Evolutionary conservation across 1,139 yeast species (phyloP).

Genomic region (Geotrichum carabidarum): DNA sequence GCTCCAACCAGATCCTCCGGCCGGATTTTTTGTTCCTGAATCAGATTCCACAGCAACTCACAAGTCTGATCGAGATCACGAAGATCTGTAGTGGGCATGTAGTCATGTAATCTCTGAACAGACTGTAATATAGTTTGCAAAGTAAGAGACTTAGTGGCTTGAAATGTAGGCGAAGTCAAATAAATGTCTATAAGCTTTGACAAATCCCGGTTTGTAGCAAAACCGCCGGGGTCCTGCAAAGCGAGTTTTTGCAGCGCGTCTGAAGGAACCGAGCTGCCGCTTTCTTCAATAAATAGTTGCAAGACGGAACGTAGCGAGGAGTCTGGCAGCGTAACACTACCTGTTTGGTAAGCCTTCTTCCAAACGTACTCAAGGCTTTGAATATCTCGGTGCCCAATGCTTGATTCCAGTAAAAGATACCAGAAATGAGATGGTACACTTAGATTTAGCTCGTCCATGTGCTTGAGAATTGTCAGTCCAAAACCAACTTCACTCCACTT

Average conservation of each 20-base stretch:
- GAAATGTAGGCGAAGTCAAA: neutral
- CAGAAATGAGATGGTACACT: conserved; percentile 8
- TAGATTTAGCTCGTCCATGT: conserved; percentile 1
- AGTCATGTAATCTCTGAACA: neutral
- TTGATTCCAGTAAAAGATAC: conserved; percentile 6
- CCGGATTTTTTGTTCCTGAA: neutral
- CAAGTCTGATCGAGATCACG: conserved; percentile 3
- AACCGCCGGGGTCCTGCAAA: neutral
- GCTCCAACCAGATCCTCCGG: neutral
- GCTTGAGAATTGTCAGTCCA: conserved; percentile 1
- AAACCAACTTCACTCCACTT: conserved; percentile 7
- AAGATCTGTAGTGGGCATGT: neutral
- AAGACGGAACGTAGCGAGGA: conserved; percentile 4
- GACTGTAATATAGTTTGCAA: neutral
- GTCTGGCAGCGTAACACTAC: conserved; percentile 7
- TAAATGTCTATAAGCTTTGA: neutral
- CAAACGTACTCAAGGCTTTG: conserved; percentile 11
- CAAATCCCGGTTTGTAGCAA: neutral
- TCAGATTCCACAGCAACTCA: neutral
- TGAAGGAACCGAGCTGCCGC: neutral
- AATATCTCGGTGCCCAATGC: neutral
- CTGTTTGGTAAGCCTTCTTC: conserved; percentile 8
- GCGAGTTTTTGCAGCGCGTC: conserved; percentile 13
- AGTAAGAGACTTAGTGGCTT: neutral
- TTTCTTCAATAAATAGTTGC: conserved; percentile 3